phyloP scores from a whole-genome alignment of 192 early-diverging fungal species.

The Phlyctochytrium bullatum region DNA sequence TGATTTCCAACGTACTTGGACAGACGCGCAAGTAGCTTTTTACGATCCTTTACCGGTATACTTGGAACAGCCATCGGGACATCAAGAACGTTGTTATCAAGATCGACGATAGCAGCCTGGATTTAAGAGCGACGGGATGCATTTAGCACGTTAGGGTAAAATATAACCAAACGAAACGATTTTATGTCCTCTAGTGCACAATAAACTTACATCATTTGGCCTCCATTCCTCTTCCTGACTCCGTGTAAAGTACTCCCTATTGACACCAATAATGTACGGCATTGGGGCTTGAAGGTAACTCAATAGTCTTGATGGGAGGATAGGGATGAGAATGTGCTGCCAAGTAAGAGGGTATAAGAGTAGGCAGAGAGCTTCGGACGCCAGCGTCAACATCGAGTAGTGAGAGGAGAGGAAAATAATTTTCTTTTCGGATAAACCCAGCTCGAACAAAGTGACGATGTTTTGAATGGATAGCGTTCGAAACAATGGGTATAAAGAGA shows the following conservation, averaged over 20 bases:
- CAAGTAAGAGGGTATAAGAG: conserved; percentile 72
- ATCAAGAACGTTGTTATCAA: conserved; percentile 65
- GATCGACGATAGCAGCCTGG: conserved; percentile 58
- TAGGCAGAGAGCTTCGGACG: conserved; percentile 59
- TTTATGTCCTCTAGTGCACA: neutral
- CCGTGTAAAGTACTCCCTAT: conserved; percentile 47
- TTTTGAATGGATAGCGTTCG: conserved; percentile 59
- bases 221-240: conserved; percentile 51
- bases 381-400: conserved; percentile 67
- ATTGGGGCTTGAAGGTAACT: conserved; percentile 70
- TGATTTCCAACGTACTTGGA: conserved; percentile 53
- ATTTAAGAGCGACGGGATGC: neutral
- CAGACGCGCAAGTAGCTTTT: conserved; percentile 60
- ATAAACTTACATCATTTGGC: conserved; percentile 59
- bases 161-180: neutral
- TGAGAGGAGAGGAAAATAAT: conserved; percentile 69
- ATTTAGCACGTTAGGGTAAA: neutral
- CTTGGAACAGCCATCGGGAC: conserved; percentile 37
- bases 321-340: conserved; percentile 76
- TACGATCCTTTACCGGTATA: conserved; percentile 60
- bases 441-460: conserved; percentile 70
- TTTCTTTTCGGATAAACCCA: conserved; percentile 67
- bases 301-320: conserved; percentile 64
- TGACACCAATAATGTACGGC: conserved; percentile 74
- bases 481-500: conserved; percentile 74